phyloP scores from a whole-genome alignment of 148 eudicot genomes.

The Persicaria maculosa region DNA sequence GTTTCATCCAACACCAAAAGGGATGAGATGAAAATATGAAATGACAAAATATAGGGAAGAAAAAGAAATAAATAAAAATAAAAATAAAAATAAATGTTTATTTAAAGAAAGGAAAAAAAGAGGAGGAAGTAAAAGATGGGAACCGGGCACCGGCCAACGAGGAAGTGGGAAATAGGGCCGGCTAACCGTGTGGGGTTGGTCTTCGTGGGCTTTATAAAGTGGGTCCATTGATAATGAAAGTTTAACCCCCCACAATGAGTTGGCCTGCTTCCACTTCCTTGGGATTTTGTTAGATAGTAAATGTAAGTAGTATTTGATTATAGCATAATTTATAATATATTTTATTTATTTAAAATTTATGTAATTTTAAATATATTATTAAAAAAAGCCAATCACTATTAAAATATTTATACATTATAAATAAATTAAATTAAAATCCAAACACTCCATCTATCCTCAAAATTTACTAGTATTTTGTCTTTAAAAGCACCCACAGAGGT shows the following conservation, averaged over 20 bases:
- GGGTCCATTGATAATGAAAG: conserved; percentile 3
- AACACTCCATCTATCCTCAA: too few relatives aligned
- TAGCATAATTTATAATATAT: too few relatives aligned
- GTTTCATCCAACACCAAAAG: not conserved
- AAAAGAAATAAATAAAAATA: not conserved
- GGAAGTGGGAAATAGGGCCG: not conserved
- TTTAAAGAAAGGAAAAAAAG: not conserved
- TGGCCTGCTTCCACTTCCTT: not conserved
- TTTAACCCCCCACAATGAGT: not conserved
- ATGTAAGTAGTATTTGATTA: too few relatives aligned
- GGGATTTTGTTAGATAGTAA: too few relatives aligned
- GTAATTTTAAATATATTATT: too few relatives aligned
- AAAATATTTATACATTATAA: too few relatives aligned
- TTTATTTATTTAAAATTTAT: too few relatives aligned
- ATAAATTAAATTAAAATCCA: too few relatives aligned
- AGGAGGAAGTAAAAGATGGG: not conserved
- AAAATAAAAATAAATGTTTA: not conserved
- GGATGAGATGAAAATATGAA: not conserved
- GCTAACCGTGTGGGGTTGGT: conserved; percentile 2
- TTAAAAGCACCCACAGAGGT: too few relatives aligned
- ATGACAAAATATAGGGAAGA: too few relatives aligned
- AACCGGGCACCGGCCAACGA: conserved; percentile 6
- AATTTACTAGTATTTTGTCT: too few relatives aligned
- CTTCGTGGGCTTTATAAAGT: conserved; percentile 1
- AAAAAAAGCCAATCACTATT: too few relatives aligned